Evolutionary conservation across 2,329 filamentous ascomycete genomes (phyloP), one percentile per base, ranked within the genome.

Genomic region (Aspergillus aculeatus): DNA sequence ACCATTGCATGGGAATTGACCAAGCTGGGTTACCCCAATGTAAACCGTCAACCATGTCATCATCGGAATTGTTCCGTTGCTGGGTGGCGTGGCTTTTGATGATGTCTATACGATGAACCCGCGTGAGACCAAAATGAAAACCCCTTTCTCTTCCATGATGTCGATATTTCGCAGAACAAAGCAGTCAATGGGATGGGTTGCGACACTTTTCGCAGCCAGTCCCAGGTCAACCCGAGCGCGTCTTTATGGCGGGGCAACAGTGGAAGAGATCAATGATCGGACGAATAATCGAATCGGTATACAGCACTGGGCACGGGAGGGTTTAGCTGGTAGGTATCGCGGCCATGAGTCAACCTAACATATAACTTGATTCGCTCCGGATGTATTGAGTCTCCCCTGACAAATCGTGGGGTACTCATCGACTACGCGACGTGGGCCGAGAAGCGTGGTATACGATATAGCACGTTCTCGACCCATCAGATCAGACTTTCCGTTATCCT

Each of bases 1-100:
- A 80, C 80, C 10, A 75, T 86, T 44, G 79, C 79, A 26, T 86
- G 84, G 84, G 80, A 83, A 24, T 68, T 86, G 61, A 81, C 78
- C 21, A 85, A 86, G 65, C 72, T 85, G 2, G 82, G 86, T 59
- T 78, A 81, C 63, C 81, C 83, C 1, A 81, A 82, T 61, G 81
- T 85, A 63, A 79, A 80, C 48, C 78, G 84, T 2, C 78, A 80
- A 35, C 78, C 80, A 9, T 81, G 80, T 54, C 71, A 80, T 32
- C 83, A 84, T 63, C 77, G 78, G 57, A 81, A 81, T 85, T 57
- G 74, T 83, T 1, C 77, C 80, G 11, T 60, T 84, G 16, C 71
- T 84, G 9, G 75, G 77, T 10, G 78, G 81, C 10, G 69, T 77
- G 0, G 79, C 78, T 5, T 83, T 81, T 64, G 81, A 83, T 64